Evolutionary conservation across 2,329 filamentous ascomycete genomes (phyloP).

Genomic region (Aspergillus sclerotialis): DNA sequence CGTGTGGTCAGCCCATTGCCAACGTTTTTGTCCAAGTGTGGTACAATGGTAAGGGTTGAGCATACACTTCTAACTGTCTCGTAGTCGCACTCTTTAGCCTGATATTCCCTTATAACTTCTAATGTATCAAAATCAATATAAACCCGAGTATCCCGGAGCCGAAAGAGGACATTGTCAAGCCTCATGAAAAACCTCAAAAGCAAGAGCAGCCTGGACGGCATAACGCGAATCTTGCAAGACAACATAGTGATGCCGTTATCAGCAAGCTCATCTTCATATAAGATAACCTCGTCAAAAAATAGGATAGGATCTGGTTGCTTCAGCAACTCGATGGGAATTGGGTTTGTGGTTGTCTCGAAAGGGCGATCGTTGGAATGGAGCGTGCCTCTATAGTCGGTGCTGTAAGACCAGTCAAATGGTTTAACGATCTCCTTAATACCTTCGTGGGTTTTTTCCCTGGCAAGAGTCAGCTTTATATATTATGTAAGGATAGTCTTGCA

Average conservation of each 20-base stretch:
- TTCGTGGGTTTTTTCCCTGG: constrained; percentile 68
- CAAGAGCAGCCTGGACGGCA: constrained; percentile 79
- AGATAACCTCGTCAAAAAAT: constrained; percentile 92
- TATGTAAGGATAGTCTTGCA: constrained; percentile 11
- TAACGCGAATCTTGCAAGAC: constrained; percentile 86
- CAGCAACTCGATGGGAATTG: constrained; percentile 79
- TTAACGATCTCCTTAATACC: constrained; percentile 91
- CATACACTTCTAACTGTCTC: constrained; percentile 65
- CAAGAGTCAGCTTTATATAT: constrained; percentile 3
- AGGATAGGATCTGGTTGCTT: constrained; percentile 86
- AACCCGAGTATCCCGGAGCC: constrained; percentile 81
- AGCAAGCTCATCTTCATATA: constrained; percentile 96
- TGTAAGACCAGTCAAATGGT: constrained; percentile 98
- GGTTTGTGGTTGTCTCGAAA: constrained; percentile 41
- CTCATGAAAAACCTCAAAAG: constrained; percentile 86
- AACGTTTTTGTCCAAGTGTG: constrained; percentile 1
- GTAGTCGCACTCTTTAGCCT: constrained; percentile 76
- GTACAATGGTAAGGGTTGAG: constrained; percentile 6
- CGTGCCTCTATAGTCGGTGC: constrained; percentile 76
- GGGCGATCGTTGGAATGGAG: constrained; percentile 34
- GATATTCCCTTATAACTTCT: constrained; percentile 82
- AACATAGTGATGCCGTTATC: constrained; percentile 93
- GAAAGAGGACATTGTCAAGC: constrained; percentile 79
- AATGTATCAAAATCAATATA: constrained; percentile 81
- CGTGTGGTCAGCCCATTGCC: too few species aligned